These are phyloP conservation scores for Hansenula anomala DNA, from an alignment of 1,139 yeast species.

Conservation along the genomic window DNA sequence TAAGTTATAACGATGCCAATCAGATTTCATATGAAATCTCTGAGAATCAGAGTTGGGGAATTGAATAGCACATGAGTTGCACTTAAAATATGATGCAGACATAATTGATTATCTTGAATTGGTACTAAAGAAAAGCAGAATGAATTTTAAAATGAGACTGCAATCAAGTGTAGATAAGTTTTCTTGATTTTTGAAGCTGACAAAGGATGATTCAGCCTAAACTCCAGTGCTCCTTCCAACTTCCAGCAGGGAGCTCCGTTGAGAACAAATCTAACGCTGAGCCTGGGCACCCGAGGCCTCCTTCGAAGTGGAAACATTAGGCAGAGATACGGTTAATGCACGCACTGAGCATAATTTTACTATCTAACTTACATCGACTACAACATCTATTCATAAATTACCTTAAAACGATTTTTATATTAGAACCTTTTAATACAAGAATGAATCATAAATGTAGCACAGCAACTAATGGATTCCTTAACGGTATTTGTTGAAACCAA, in stretches of 20 bases:
- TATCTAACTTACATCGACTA: neutral
- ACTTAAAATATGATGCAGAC: conserved; percentile 92
- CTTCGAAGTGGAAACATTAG: too few species aligned
- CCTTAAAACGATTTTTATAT: neutral
- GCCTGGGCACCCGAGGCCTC: too few species aligned
- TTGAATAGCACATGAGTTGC: conserved; percentile 81
- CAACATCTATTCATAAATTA: neutral
- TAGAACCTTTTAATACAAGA: conserved; percentile 12
- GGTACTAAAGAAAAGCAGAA: too few species aligned
- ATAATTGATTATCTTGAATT: too few species aligned
- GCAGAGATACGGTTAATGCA: neutral
- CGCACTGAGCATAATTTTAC: neutral
- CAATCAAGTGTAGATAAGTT: too few species aligned
- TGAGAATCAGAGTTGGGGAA: conserved; percentile 79
- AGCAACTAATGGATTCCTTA: conserved; percentile 35
- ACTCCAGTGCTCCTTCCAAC: too few species aligned
- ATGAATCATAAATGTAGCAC: conserved; percentile 11
- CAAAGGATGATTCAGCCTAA: too few species aligned
- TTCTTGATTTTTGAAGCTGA: too few species aligned
- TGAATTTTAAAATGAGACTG: neutral
- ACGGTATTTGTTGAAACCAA: conserved; percentile 99
- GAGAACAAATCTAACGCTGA: too few species aligned
- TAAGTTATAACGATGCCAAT: conserved; percentile 88
- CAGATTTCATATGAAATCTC: conserved; percentile 86
- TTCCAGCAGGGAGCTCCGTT: too few species aligned